Evolutionary conservation across 1,284 basidiomycete genomes (phyloP).

Genomic region (Pseudozyma hubeiensis): DNA sequence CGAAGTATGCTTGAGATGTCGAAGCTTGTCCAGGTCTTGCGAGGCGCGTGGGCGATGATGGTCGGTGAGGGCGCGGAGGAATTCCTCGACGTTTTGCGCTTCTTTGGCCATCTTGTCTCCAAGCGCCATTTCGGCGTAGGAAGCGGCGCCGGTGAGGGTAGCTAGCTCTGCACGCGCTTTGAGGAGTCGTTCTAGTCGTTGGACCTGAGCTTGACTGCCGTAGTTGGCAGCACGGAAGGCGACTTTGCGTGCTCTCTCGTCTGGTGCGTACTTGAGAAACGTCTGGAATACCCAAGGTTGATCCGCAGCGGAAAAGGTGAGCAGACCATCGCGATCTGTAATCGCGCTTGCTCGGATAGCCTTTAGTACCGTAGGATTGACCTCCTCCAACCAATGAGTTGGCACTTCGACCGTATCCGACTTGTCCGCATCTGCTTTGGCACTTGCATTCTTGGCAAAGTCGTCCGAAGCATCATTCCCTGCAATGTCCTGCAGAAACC

Average conservation of each 20-base stretch:
- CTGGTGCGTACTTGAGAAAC: slow-evolving; percentile 84
- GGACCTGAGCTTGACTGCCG: slow-evolving; percentile 51
- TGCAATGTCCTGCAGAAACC: slow-evolving; percentile 76
- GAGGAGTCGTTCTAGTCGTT: slow-evolving; percentile 60
- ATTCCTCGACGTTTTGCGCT: slow-evolving; percentile 58
- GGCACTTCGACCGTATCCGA: slow-evolving; percentile 40
- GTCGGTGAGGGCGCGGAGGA: slow-evolving; percentile 55
- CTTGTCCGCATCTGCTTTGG: slow-evolving; percentile 17
- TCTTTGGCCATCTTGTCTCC: slow-evolving; percentile 67
- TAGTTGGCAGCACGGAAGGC: slow-evolving; percentile 73
- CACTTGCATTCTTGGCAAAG: slow-evolving; percentile 37
- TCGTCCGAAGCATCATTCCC: slow-evolving; percentile 50
- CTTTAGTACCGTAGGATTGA: slow-evolving; percentile 41
- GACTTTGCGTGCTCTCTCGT: slow-evolving; percentile 82
- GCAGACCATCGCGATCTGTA: slow-evolving; percentile 21
- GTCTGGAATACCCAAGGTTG: slow-evolving; percentile 86
- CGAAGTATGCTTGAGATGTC: slow-evolving; percentile 42
- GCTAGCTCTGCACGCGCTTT: slow-evolving; percentile 60
- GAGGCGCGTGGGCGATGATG: slow-evolving; percentile 58
- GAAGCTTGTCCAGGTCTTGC: slow-evolving; percentile 53
- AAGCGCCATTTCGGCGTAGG: slow-evolving; percentile 64
- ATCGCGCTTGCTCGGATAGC: slow-evolving; percentile 27
- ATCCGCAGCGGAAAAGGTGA: slow-evolving; percentile 47
- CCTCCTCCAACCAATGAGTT: slow-evolving; percentile 43
- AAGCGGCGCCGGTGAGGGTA: slow-evolving; percentile 58